Conservation (phyloP, 768 basidiomycete species). For the Tubosaeta brunneosetosa region DNA sequence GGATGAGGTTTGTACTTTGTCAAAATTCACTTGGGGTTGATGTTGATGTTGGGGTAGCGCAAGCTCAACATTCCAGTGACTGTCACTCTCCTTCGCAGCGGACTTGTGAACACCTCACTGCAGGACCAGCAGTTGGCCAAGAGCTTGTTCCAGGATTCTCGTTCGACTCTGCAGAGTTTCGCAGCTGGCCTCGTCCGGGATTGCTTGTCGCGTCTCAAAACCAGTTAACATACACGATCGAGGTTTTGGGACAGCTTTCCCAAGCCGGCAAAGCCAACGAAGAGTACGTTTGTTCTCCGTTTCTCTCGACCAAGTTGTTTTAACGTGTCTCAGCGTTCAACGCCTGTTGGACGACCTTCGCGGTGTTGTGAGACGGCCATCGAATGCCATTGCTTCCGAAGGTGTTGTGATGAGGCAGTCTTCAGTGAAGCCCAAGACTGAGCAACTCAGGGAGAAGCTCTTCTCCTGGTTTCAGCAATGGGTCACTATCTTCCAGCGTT, state of each 20-base stretch:
- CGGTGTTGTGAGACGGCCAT: conserved; percentile 50
- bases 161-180: conserved; percentile 74
- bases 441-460: conserved; percentile 70
- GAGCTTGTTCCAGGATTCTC: conserved; percentile 71
- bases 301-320: background rate
- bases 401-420: conserved; percentile 38
- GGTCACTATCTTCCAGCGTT: conserved; percentile 91
- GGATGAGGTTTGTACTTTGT: conserved; percentile 66
- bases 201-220: conserved; percentile 70
- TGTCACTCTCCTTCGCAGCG: conserved; percentile 78
- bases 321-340: conserved; percentile 46
- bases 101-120: conserved; percentile 68
- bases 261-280: conserved; percentile 78
- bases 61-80: conserved; percentile 97
- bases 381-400: conserved; percentile 37
- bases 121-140: conserved; percentile 92
- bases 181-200: conserved; percentile 81
- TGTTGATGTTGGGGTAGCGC: conserved; percentile 48
- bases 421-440: conserved; percentile 63
- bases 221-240: conserved; percentile 77
- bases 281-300: conserved; percentile 51
- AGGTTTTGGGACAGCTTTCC: conserved; percentile 70
- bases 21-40: background rate
- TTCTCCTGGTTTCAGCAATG: conserved; percentile 89
- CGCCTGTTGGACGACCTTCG: conserved; percentile 79